Conservation (phyloP, 441 rosid genomes). For the Omphalea diandra region DNA sequence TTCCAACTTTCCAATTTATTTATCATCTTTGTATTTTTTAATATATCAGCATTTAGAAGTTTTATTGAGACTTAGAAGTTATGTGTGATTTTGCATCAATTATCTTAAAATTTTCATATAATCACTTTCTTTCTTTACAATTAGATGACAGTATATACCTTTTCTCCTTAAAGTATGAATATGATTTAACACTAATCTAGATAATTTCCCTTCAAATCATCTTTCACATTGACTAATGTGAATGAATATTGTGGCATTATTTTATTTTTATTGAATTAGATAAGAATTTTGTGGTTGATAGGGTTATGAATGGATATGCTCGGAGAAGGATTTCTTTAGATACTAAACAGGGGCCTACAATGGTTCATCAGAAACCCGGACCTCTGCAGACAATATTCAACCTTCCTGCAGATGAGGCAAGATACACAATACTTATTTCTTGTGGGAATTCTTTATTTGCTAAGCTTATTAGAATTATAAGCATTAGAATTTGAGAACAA, state of each 20-base stretch:
- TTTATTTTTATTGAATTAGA: constrained; percentile 18
- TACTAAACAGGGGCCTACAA: constrained; percentile 87
- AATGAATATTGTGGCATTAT: neutral
- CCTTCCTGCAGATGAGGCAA: constrained; percentile 91
- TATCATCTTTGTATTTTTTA: neutral
- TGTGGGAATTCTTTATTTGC: constrained; percentile 10
- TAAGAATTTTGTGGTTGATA: constrained; percentile 24
- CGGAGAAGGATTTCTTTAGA: constrained; percentile 72
- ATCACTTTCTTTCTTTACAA: too few species aligned
- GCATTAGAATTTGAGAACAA: neutral
- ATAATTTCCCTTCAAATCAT: too few species aligned
- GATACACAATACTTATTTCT: constrained; percentile 20
- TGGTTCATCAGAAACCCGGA: constrained; percentile 97
- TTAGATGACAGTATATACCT: too few species aligned
- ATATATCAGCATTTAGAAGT: neutral
- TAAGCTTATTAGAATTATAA: neutral
- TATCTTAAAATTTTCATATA: too few species aligned
- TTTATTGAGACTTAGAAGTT: neutral
- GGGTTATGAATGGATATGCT: constrained; percentile 66
- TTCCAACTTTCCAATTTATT: neutral
- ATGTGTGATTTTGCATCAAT: neutral
- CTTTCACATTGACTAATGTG: neutral
- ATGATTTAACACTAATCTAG: too few species aligned
- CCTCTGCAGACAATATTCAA: constrained; percentile 88
- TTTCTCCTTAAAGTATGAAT: too few species aligned